These are phyloP conservation scores for Opeltia flavorubescens DNA, from an alignment of 495 filamentous ascomycete genomes.

Conservation along the genomic window DNA sequence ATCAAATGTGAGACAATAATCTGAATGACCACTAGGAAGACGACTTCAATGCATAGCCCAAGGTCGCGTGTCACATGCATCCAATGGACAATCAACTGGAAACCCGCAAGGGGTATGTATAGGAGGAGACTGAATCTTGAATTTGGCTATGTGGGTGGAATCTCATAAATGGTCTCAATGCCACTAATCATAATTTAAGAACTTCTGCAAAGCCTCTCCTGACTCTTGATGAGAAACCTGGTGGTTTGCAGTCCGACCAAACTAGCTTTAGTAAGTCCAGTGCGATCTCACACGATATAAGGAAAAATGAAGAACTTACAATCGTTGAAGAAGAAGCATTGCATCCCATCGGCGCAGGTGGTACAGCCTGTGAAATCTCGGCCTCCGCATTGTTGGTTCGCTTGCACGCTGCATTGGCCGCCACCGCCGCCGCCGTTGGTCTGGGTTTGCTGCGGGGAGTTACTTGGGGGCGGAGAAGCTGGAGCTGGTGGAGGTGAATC, in stretches of 20 bases:
- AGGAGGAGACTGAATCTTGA: no score
- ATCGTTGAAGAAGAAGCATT: constrained; percentile 2
- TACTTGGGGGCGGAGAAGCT: neutral
- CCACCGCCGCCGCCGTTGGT: neutral
- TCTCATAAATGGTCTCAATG: no score
- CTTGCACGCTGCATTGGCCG: neutral
- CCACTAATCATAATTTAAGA: no score
- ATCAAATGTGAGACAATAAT: no score
- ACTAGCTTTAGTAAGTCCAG: neutral
- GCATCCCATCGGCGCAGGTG: constrained; percentile 1
- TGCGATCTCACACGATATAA: neutral
- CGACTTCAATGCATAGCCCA: no score
- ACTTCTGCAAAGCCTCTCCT: neutral
- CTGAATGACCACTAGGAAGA: no score
- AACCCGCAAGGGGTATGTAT: no score
- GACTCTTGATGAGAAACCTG: neutral
- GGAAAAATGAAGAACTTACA: neutral
- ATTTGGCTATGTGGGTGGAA: no score
- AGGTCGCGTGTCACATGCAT: no score
- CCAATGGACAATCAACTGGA: no score
- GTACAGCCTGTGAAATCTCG: neutral
- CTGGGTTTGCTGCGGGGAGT: neutral
- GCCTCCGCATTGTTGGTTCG: constrained; percentile 1
- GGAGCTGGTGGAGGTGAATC: neutral
- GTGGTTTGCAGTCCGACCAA: constrained; percentile 1